Evolutionary conservation across 2,329 filamentous ascomycete species (phyloP).

Genomic region (Colletotrichum lini): DNA sequence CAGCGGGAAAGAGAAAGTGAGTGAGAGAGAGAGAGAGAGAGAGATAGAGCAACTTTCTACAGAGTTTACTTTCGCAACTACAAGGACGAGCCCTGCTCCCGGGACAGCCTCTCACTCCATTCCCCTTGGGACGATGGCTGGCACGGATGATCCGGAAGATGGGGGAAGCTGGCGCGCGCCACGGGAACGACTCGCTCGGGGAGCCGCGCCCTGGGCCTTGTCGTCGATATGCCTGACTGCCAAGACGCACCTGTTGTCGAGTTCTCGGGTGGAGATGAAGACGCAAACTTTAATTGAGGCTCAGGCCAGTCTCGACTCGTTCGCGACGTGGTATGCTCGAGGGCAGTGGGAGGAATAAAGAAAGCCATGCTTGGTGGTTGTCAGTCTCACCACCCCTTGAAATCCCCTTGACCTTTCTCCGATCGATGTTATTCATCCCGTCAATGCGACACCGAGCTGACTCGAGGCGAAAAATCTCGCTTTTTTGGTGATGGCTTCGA

Average conservation of each 20-base stretch:
- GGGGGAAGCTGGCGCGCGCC: slow-evolving; percentile 30
- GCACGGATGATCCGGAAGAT: slow-evolving; percentile 41
- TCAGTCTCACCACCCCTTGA: slow-evolving; percentile 30
- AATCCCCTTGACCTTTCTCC: not conserved
- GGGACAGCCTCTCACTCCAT: not conserved
- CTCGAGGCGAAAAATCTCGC: slow-evolving; percentile 11
- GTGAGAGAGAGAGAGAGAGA: too few species aligned
- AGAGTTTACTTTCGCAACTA: slow-evolving; percentile 1
- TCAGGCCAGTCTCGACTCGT: slow-evolving; percentile 29
- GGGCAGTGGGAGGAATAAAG: not conserved
- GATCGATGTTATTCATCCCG: not conserved
- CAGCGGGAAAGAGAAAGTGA: not conserved
- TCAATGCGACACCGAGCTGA: slow-evolving; percentile 22
- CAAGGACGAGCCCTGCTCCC: slow-evolving; percentile 30
- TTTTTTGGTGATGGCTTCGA: slow-evolving; percentile 8
- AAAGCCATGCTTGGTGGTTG: slow-evolving; percentile 9
- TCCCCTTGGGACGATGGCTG: slow-evolving; percentile 14
- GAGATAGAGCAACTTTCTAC: not conserved
- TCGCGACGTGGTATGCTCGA: slow-evolving; percentile 30
- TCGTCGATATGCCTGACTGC: slow-evolving; percentile 5
- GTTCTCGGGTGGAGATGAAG: slow-evolving; percentile 23
- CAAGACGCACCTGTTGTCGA: too few species aligned
- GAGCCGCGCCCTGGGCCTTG: slow-evolving; percentile 23
- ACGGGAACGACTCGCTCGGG: slow-evolving; percentile 28
- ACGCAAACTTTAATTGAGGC: slow-evolving; percentile 38